phyloP scores from a whole-genome alignment of 208 protist species.

The Polymyxa betae region DNA sequence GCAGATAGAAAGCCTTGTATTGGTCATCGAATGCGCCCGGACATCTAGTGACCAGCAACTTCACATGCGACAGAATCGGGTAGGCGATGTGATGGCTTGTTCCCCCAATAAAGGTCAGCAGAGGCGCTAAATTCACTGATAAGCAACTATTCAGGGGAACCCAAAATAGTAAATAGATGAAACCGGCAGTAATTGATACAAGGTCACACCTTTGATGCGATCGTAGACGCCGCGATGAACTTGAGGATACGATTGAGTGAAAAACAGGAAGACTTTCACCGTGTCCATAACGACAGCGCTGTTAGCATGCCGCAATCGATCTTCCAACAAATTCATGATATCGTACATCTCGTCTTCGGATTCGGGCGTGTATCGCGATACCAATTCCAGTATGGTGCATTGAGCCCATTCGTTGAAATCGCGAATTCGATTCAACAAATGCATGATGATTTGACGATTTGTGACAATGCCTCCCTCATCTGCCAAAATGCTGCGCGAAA shows the following conservation, averaged over 20 bases:
- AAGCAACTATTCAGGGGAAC: not conserved
- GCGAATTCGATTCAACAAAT: constrained; percentile 79
- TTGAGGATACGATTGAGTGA: constrained; percentile 80
- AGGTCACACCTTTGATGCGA: constrained; percentile 27
- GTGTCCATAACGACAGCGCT: constrained; percentile 81
- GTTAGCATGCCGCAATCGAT: constrained; percentile 82
- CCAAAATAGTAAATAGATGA: not conserved
- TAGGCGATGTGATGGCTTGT: constrained; percentile 69
- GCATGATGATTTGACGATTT: constrained; percentile 73
- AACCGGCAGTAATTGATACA: too few relatives aligned
- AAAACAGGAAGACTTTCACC: constrained; percentile 80
- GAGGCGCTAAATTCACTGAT: not conserved
- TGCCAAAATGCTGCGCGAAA: constrained; percentile 74
- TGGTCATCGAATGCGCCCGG: constrained; percentile 74
- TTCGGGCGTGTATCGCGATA: constrained; percentile 56
- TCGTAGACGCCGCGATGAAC: constrained; percentile 78
- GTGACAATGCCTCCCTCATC: constrained; percentile 67
- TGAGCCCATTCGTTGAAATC: constrained; percentile 84
- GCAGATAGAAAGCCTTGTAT: constrained; percentile 73
- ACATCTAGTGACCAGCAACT: constrained; percentile 76
- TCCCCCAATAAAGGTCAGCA: not conserved
- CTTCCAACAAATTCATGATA: constrained; percentile 84
- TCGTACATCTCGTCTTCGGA: constrained; percentile 62
- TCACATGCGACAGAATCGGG: constrained; percentile 80
- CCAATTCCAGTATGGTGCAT: constrained; percentile 62